Evolutionary conservation across 495 filamentous ascomycete species (phyloP).

Genomic region (Penicillium odoratum): DNA sequence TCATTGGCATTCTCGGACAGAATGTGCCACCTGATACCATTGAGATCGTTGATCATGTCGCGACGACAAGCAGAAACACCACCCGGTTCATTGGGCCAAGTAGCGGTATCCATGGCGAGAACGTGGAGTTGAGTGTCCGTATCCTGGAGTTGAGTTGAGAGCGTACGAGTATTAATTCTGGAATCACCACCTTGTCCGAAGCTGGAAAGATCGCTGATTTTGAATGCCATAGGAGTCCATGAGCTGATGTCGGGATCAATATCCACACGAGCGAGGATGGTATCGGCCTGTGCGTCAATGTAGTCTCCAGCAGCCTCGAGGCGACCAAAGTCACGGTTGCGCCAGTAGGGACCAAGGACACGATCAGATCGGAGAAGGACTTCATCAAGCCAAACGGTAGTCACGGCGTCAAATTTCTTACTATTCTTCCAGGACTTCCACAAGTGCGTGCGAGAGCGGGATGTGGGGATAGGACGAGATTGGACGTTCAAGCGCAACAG

Average conservation of each 20-base stretch:
- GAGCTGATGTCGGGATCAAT: conserved; percentile 7
- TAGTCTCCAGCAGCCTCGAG: conserved; percentile 1
- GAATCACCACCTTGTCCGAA: conserved; percentile 7
- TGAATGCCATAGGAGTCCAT: conserved; percentile 7
- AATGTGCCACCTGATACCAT: conserved; percentile 7
- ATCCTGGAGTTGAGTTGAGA: conserved; percentile 6
- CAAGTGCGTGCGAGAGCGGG: background rate
- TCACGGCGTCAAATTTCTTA: conserved; percentile 6
- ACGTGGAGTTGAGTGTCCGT: conserved; percentile 10
- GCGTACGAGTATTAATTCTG: conserved; percentile 9
- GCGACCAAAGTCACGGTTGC: conserved; percentile 7
- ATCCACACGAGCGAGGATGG: conserved; percentile 7
- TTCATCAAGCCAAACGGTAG: conserved; percentile 4
- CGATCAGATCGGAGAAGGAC: conserved; percentile 4
- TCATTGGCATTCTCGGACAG: conserved; percentile 7
- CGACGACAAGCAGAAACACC: conserved; percentile 8
- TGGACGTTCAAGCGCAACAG: conserved; percentile 5
- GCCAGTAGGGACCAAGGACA: conserved; percentile 6
- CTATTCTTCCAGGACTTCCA: conserved; percentile 7
- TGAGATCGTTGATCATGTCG: conserved; percentile 10
- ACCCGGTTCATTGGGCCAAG: conserved; percentile 6
- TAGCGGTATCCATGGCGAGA: conserved; percentile 10
- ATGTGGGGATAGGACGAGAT: background rate
- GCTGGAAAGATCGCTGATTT: conserved; percentile 6
- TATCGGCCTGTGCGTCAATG: conserved; percentile 5